Percentiles rank a stretch among this genome's conserved stretches.
Conservation (phyloP, 164 flowering plant genomes). For the Berberis vulgaris region DNA sequence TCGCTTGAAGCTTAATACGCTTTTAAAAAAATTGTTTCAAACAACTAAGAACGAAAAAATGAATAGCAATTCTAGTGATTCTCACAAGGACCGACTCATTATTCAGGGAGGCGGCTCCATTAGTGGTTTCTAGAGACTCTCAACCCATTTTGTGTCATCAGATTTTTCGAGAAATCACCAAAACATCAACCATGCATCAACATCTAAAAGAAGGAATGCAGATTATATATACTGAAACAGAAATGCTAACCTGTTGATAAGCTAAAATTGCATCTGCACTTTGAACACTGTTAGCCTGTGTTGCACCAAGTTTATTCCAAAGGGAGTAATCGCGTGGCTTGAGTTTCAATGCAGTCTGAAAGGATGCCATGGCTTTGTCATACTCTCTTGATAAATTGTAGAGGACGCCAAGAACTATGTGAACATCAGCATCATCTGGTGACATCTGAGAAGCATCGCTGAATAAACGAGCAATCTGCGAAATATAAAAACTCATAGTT, state of each 20-base stretch:
- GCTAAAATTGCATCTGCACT: conserved; percentile 94
- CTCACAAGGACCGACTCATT: too few species aligned
- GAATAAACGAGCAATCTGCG: conserved; percentile 69
- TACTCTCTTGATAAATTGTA: conserved; percentile 85
- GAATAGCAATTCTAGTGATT: too few species aligned
- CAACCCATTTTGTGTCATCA: too few species aligned
- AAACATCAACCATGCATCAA: not conserved
- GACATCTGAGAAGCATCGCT: conserved; percentile 83
- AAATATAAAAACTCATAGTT: conserved; percentile 1
- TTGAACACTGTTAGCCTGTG: conserved; percentile 97
- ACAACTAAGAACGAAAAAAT: too few species aligned
- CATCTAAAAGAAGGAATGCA: not conserved
- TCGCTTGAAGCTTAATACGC: too few species aligned
- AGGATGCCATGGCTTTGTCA: conserved; percentile 74
- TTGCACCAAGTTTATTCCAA: conserved; percentile 99
- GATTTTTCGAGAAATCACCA: too few species aligned
- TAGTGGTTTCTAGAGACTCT: too few species aligned
- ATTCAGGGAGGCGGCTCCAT: too few species aligned
- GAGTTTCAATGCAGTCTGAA: conserved; percentile 73
- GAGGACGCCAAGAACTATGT: conserved; percentile 87
- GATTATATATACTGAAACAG: not conserved
- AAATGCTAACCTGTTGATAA: conserved; percentile 66
- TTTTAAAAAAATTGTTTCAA: too few species aligned
- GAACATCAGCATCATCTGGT: conserved; percentile 95
- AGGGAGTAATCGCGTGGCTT: conserved; percentile 94